Evolutionary conservation across 352 stramenopile species (phyloP).

Genomic region (Phytophthora kernoviae): DNA sequence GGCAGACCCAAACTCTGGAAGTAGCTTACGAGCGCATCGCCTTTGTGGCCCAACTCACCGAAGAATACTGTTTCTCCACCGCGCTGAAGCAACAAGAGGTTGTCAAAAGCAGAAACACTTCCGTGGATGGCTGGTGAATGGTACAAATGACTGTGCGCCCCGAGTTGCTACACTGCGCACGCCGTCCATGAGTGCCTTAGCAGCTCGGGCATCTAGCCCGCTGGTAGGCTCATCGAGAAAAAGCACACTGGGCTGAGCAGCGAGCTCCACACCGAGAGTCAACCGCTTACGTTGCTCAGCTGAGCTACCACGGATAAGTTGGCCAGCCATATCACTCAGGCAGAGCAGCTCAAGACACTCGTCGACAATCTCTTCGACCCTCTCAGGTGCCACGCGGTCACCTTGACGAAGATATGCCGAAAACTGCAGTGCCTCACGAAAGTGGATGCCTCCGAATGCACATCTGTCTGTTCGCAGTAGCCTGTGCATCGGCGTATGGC

Average conservation of each 20-base stretch:
- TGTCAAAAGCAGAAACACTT: slow-evolving; percentile 74
- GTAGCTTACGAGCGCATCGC: slow-evolving; percentile 50
- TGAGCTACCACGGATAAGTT: slow-evolving; percentile 45
- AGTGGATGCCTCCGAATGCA: slow-evolving; percentile 86
- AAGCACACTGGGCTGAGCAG: slow-evolving; percentile 49
- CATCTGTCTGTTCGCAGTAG: slow-evolving; percentile 88
- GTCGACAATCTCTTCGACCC: slow-evolving; percentile 44
- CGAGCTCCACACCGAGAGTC: slow-evolving; percentile 52
- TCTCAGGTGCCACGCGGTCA: slow-evolving; percentile 25
- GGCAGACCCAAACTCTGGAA: slow-evolving; percentile 55
- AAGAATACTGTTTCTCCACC: slow-evolving; percentile 86
- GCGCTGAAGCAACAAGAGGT: slow-evolving; percentile 84
- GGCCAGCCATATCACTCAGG: slow-evolving; percentile 54
- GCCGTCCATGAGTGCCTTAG: slow-evolving; percentile 64
- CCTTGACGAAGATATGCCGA: slow-evolving; percentile 80
- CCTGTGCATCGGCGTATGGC: slow-evolving; percentile 52
- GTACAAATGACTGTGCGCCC: slow-evolving; percentile 84
- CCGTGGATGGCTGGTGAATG: slow-evolving; percentile 47
- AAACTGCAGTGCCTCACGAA: slow-evolving; percentile 91
- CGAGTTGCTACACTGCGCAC: slow-evolving; percentile 59
- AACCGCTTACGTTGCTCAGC: slow-evolving; percentile 56
- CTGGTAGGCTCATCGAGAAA: slow-evolving; percentile 69
- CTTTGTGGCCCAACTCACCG: slow-evolving; percentile 73
- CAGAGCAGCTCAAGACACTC: slow-evolving; percentile 90
- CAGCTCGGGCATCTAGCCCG: slow-evolving; percentile 72